phyloP scores from a whole-genome alignment of 768 basidiomycete species.

The Leucogyrophana mollusca region DNA sequence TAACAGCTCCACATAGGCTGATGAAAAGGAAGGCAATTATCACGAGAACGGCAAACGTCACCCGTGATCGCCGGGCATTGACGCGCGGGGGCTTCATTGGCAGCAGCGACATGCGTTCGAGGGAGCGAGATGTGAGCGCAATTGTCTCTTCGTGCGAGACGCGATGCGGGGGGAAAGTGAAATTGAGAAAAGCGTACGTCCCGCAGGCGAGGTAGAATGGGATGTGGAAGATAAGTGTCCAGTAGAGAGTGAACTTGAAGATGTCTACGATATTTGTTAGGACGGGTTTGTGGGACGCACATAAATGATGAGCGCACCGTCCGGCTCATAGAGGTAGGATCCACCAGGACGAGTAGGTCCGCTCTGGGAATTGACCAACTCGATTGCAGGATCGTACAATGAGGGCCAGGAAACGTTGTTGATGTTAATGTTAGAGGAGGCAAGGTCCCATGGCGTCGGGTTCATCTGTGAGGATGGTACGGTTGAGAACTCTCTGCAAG shows the following conservation, averaged over 20 bases:
- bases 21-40: constrained; percentile 31
- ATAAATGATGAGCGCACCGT: constrained; percentile 22
- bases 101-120: background rate
- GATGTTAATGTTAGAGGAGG: constrained; percentile 4
- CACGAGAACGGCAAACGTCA: constrained; percentile 41
- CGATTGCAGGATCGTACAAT: constrained; percentile 35
- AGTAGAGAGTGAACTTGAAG: constrained; percentile 47
- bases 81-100: constrained; percentile 15
- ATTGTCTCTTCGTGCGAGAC: constrained; percentile 5
- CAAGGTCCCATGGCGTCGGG: too few species aligned
- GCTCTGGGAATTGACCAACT: constrained; percentile 27
- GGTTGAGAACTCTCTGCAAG: too few species aligned
- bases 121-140: background rate
- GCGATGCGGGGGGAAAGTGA: constrained; percentile 35
- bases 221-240: constrained; percentile 46
- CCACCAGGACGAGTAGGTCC: constrained; percentile 29
- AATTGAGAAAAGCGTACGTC: constrained; percentile 40
- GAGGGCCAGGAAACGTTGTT: constrained; percentile 32
- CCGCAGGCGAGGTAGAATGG: constrained; percentile 41
- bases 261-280: constrained; percentile 28
- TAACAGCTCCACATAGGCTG: constrained; percentile 36
- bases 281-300: background rate
- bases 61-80: constrained; percentile 36
- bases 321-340: constrained; percentile 33
- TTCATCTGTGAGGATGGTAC: too few species aligned